Base-by-base conservation (phyloP, 176 grass and related monocot genomes). In the Hyparrhenia diplandra region DNA sequence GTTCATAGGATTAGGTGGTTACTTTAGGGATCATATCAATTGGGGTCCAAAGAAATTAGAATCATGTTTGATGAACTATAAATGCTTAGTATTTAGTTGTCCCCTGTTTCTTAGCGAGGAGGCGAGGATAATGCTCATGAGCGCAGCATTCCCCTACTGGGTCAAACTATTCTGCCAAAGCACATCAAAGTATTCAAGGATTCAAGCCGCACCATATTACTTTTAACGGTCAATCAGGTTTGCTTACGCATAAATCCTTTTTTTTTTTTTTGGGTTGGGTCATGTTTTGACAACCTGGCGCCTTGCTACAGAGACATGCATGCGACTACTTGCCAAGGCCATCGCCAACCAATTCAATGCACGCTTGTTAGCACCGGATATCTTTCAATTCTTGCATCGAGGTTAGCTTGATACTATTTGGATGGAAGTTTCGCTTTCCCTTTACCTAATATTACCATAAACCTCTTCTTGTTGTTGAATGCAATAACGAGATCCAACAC, bases 151-250 rank as follows among this genome's bases (percentile, higher is more conserved):
- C 70, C 79, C 92, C 18, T 83, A 93, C 80, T 98, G 57, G 86
- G 55, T 59, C 82, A 91, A 78, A 47, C 45, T 3, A 74, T 71
- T 35, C 23, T 95, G 29, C 92, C 92, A 3, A 89, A 86, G 58
- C 73, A 95, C 67, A 91, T 90, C 18, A 35, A 74, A 60, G 92
- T 91, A 52, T 87, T 95, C 73, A 59, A 85, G 70, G 40, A 80
- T 13, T 51, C 84, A 13, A 98, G 88, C 76, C 92, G 85, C 39
- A 82, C 96, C 21, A 98, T 98, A 79, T 82, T 98, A 61, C 88
- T 98, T n/a, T 87, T n/a, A n/a, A 88, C n/a, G 92, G 88, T 16
- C 85, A 73, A 17, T 81, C 92, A 74, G 96, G 96, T 98, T 80
- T 54, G 76, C 23, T 25, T 61, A 28, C 28, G 21, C 64, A 7